Evolutionary conservation across 2,329 filamentous ascomycete species (phyloP).

Genomic region (Talaromyces sp.): DNA sequence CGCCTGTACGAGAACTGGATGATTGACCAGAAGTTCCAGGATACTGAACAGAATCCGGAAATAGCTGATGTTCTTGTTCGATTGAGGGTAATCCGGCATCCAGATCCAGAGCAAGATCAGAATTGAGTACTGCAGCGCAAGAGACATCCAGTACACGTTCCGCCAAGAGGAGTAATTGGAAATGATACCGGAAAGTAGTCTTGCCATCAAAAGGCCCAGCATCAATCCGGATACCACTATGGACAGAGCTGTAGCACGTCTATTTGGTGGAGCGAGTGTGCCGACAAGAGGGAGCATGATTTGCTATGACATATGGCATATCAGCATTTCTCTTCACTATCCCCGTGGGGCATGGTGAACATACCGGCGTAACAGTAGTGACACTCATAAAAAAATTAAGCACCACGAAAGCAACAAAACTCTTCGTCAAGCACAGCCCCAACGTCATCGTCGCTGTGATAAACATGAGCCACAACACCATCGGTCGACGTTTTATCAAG

Average conservation of each 20-base stretch:
- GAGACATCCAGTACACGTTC: slow-evolving; percentile 70
- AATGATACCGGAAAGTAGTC: slow-evolving; percentile 69
- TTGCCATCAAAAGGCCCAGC: slow-evolving; percentile 69
- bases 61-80: slow-evolving; percentile 64
- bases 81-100: slow-evolving; percentile 76
- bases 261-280: slow-evolving; percentile 65
- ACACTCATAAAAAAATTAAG: slow-evolving; percentile 69
- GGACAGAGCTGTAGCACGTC: slow-evolving; percentile 64
- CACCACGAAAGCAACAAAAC: slow-evolving; percentile 60
- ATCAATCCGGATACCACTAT: slow-evolving; percentile 71
- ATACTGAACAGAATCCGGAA: slow-evolving; percentile 62
- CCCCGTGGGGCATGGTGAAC: not conserved
- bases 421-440: slow-evolving; percentile 63
- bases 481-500: slow-evolving; percentile 59
- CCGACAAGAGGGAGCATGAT: slow-evolving; percentile 76
- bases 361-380: slow-evolving; percentile 68
- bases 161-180: slow-evolving; percentile 71
- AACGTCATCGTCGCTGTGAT: slow-evolving; percentile 65
- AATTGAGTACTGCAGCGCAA: slow-evolving; percentile 66
- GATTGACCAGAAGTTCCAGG: slow-evolving; percentile 55
- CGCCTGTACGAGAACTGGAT: slow-evolving; percentile 66
- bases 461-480: slow-evolving; percentile 62
- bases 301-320: slow-evolving; percentile 38
- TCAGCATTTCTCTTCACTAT: slow-evolving; percentile 69
- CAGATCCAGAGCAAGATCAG: slow-evolving; percentile 61